Evolutionary conservation across 139 green algal species (phyloP).

Genomic region (Eudorina sp.): DNA sequence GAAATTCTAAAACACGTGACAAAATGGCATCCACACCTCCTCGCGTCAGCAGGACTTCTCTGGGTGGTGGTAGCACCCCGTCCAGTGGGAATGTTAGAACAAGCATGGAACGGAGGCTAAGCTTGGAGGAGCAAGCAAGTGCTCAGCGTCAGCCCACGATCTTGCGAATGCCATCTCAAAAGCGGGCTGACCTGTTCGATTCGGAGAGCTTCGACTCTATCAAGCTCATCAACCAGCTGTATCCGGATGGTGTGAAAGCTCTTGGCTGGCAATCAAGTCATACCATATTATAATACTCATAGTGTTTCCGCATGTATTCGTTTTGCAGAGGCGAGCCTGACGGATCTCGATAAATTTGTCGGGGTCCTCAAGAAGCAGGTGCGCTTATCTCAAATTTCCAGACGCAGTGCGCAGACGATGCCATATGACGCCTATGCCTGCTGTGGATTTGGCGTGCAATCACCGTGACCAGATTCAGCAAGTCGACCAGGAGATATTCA

Average conservation of each 20-base stretch:
- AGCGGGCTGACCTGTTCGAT: conserved; percentile 69
- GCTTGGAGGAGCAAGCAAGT: neutral
- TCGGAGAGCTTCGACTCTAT: conserved; percentile 82
- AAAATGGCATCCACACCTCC: neutral
- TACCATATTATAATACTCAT: neutral
- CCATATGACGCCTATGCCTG: neutral
- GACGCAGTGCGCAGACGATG: neutral
- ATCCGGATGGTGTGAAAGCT: conserved; percentile 81
- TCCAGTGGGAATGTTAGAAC: neutral
- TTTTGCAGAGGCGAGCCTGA: conserved; percentile 83
- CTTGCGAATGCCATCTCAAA: neutral
- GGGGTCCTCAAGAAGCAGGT: conserved; percentile 79
- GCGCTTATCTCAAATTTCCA: neutral
- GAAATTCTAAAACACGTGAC: too few species aligned
- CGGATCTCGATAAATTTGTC: conserved; percentile 85
- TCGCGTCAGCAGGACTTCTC: neutral
- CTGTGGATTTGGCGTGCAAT: too few species aligned
- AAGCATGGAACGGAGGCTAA: neutral
- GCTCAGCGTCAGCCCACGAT: conserved; percentile 26
- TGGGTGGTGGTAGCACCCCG: neutral
- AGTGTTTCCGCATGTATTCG: neutral
- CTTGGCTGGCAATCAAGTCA: too few species aligned
- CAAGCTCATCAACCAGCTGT: conserved; percentile 91
- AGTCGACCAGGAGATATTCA: conserved; percentile 94
- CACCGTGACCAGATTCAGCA: conserved; percentile 86